phyloP scores from a whole-genome alignment of 306 rosid species.

The Aeschynomene evenia region DNA sequence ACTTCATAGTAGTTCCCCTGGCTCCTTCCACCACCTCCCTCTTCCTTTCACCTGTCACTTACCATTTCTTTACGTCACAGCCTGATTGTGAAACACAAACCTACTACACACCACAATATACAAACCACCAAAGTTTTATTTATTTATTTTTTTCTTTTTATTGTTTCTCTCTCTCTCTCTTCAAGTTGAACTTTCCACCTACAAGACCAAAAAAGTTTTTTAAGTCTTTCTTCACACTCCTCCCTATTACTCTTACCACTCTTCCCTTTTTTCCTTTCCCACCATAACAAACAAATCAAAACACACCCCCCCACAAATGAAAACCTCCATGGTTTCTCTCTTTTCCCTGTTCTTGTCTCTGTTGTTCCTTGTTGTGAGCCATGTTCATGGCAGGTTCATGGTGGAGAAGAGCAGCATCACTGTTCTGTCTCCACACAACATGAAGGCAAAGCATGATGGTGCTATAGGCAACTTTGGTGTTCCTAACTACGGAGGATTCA shows the following conservation, averaged over 20 bases:
- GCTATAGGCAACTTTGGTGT: constrained; percentile 88
- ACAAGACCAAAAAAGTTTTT: constrained; percentile 33
- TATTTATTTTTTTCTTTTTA: no score
- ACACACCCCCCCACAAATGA: background rate
- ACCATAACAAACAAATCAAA: background rate
- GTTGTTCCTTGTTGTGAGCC: background rate
- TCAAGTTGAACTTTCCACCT: constrained; percentile 16
- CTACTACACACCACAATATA: constrained; percentile 18
- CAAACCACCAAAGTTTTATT: background rate
- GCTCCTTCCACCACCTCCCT: constrained; percentile 48
- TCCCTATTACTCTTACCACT: constrained; percentile 1
- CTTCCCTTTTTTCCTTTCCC: background rate
- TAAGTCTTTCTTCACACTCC: constrained; percentile 20
- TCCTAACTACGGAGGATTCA: constrained; percentile 84
- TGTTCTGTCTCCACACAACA: constrained; percentile 54
- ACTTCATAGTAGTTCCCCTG: constrained; percentile 33
- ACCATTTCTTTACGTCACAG: constrained; percentile 57
- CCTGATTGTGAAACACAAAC: constrained; percentile 45
- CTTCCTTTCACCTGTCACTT: constrained; percentile 40
- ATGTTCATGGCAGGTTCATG: constrained; percentile 54
- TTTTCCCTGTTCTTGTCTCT: background rate
- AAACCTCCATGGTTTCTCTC: constrained; percentile 28
- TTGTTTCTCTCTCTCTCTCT: constrained; percentile 28
- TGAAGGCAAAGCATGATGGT: constrained; percentile 55
- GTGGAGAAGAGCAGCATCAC: constrained; percentile 79